Conservation (phyloP, 2,329 filamentous ascomycete genomes). For the Nemania sp. region DNA sequence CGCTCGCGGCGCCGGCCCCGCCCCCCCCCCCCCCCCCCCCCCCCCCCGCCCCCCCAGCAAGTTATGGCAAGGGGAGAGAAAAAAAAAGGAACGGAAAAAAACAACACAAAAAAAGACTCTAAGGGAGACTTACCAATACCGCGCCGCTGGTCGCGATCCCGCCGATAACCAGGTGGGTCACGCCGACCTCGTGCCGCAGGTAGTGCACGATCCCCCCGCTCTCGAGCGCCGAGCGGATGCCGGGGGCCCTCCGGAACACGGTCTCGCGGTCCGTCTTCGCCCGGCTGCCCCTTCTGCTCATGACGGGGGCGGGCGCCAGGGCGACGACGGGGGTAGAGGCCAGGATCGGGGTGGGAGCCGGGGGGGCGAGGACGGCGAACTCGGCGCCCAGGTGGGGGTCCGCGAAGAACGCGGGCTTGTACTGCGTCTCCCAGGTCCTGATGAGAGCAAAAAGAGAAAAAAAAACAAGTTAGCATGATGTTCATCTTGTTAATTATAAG, state of each 20-base stretch:
- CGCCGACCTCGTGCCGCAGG: constrained; percentile 19
- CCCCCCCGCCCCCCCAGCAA: too few species aligned
- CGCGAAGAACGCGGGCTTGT: constrained; percentile 18
- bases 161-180: constrained; percentile 19
- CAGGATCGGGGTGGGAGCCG: too few species aligned
- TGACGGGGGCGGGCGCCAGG: too few species aligned
- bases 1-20: too few species aligned
- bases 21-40: too few species aligned
- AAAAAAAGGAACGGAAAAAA: too few species aligned
- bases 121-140: background rate
- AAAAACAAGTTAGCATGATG: too few species aligned
- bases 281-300: background rate
- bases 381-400: constrained; percentile 17
- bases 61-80: too few species aligned
- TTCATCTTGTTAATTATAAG: too few species aligned
- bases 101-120: too few species aligned
- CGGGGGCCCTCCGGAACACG: constrained; percentile 6
- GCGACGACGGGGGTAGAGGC: too few species aligned
- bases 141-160: constrained; percentile 25
- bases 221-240: constrained; percentile 16
- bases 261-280: constrained; percentile 15
- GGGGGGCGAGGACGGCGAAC: constrained; percentile 8
- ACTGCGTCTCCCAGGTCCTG: constrained; percentile 13
- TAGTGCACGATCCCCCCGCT: constrained; percentile 4
- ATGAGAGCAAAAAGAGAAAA: too few species aligned